Evolutionary conservation across 2,329 filamentous ascomycete genomes (phyloP).

Genomic region (Ambrosiella cleistominuta): DNA sequence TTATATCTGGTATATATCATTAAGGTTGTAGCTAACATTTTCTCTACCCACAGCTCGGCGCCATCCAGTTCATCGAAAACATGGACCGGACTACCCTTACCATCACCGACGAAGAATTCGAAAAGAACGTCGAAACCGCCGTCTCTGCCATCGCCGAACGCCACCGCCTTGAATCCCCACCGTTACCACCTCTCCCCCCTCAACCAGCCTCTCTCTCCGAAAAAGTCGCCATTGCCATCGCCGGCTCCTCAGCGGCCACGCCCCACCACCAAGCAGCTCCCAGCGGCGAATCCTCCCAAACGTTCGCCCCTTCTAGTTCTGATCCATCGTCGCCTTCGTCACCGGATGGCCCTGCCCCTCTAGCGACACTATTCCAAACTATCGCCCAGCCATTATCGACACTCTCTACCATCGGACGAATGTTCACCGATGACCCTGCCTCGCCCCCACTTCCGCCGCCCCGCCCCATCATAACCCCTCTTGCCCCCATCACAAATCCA

Average conservation of each 20-base stretch:
- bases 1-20: slow-evolving; percentile 1
- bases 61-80: slow-evolving; percentile 90
- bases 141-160: slow-evolving; percentile 91
- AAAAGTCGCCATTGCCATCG: slow-evolving; percentile 60
- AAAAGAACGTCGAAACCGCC: slow-evolving; percentile 86
- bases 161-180: slow-evolving; percentile 42
- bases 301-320: background rate
- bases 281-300: slow-evolving; percentile 2
- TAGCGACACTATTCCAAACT: slow-evolving; percentile 47
- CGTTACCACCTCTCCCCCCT: slow-evolving; percentile 19
- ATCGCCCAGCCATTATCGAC: slow-evolving; percentile 84
- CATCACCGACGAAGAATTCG: slow-evolving; percentile 88
- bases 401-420: slow-evolving; percentile 77
- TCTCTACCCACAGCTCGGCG: slow-evolving; percentile 48
- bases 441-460: slow-evolving; percentile 15
- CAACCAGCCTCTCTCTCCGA: slow-evolving; percentile 41
- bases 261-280: background rate
- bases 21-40: no score
- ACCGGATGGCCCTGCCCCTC: slow-evolving; percentile 8
- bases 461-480: background rate
- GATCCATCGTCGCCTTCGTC: background rate
- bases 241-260: slow-evolving; percentile 2
- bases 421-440: slow-evolving; percentile 58
- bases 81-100: slow-evolving; percentile 87
- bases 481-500: background rate